Percentiles rank a stretch among this genome's conserved stretches.
Conservation (phyloP, 1,284 basidiomycete genomes). For the Trametes versicolor region DNA sequence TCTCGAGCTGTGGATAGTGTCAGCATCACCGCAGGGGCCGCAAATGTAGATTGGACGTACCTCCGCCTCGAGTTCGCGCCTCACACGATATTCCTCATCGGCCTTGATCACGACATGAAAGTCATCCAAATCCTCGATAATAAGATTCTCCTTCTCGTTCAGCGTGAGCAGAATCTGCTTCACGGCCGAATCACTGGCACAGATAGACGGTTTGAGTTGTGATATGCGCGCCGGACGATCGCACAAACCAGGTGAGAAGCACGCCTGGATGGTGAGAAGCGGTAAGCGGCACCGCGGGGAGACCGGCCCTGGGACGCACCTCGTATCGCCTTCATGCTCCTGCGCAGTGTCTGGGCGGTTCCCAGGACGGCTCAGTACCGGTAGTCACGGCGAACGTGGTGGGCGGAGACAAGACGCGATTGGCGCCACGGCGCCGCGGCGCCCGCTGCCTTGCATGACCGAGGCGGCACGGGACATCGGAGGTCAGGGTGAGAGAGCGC, state of each 20-base stretch:
- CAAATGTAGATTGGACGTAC: conserved; percentile 50
- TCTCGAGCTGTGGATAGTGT: conserved; percentile 42
- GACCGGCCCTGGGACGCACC: conserved; percentile 48
- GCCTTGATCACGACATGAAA: conserved; percentile 85
- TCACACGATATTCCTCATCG: conserved; percentile 80
- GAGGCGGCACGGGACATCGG: conserved; percentile 13
- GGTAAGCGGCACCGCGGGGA: conserved; percentile 14
- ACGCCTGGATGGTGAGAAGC: conserved; percentile 56
- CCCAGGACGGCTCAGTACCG: conserved; percentile 10
- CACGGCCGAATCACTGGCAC: conserved; percentile 84
- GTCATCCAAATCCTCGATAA: conserved; percentile 90
- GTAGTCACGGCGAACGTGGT: conserved; percentile 18
- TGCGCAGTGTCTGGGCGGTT: conserved; percentile 15
- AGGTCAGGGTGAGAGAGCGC: conserved; percentile 12
- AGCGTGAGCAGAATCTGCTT: conserved; percentile 89
- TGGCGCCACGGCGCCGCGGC: conserved; percentile 22
- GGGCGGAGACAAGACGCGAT: conserved; percentile 21
- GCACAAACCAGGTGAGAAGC: conserved; percentile 75
- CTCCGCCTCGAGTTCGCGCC: conserved; percentile 80
- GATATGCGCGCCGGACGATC: conserved; percentile 5
- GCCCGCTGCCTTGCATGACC: conserved; percentile 1
- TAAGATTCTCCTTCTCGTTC: conserved; percentile 83
- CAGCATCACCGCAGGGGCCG: neutral
- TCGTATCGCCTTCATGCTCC: conserved; percentile 70
- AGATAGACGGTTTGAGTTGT: conserved; percentile 1